Evolutionary conservation across 768 basidiomycete genomes (phyloP), one percentile per base, ranked within the genome.

Genomic region (Tylopilus intermedius): DNA sequence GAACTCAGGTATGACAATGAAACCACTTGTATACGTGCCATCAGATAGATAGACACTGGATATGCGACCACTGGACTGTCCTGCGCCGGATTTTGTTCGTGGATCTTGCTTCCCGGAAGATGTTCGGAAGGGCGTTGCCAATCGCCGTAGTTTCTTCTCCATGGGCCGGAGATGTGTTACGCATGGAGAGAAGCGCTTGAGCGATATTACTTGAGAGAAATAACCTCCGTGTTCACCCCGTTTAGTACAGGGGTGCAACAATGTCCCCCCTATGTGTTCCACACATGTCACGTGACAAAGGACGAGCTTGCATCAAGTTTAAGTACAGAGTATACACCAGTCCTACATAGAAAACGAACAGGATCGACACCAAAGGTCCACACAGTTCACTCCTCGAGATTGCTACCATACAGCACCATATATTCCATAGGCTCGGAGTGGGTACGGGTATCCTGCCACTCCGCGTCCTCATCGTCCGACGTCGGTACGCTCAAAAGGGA

Each of bases 381-480:
- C 42, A 14, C 18, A 24, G 21, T 46, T 66, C 57, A 69, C 30
- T 80, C 80, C 32, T 81, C 81, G 0, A 79, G 80, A 46, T 73
- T 74, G 55, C 81, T 82, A 62, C 88, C 88, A 57, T 86, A 89
- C 53, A 89, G 66, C 51, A 90, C 74, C 13, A 88, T 85, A 61
- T 86, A 90, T 55, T 88, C 86, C 57, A 78, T 67, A 6, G 64
- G 65, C 54, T 65, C 71, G 4, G 72, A 67, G 22, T 72, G 71
- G 7, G 74, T 71, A 24, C 76, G 76, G 46, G 77, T 80, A 51
- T 83, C 85, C 52, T 80, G 79, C 78, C 81, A 86, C 10, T 79
- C 64, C n/a, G 67, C 75, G 27, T 72, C 77, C 29, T 82, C 80
- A 42, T 78, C 76, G 7, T 76, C 74, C 6, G 79, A 78, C n/a